Conservation (phyloP, 139 green algal genomes). For the Ettlia oleoabundans region DNA sequence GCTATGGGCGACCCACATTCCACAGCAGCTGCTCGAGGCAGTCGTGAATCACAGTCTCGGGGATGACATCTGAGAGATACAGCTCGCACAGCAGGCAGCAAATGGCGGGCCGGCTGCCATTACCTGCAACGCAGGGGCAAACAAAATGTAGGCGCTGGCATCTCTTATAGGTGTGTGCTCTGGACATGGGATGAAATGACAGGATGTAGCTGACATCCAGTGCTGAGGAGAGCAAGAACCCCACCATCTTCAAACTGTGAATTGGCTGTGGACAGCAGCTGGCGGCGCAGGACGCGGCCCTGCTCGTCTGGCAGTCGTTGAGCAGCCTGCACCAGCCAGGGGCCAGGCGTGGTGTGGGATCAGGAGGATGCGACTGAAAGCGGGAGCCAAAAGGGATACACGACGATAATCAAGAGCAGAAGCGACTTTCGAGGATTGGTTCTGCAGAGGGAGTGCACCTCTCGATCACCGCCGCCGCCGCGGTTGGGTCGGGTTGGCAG, state of each 20-base stretch:
- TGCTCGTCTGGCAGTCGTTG: conserved; percentile 7
- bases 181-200: no score
- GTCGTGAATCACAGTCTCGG: conserved; percentile 15
- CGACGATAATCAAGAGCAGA: no score
- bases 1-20: conserved; percentile 28
- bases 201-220: no score
- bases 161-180: background rate
- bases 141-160: background rate
- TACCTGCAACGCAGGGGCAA: background rate
- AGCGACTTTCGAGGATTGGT: background rate
- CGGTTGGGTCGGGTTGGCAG: background rate
- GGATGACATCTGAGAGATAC: background rate
- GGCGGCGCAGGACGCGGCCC: conserved; percentile 17
- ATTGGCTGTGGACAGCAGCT: conserved; percentile 1
- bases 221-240: no score
- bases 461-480: background rate
- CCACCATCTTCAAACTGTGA: conserved; percentile 12
- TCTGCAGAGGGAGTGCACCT: background rate
- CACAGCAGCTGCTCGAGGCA: conserved; percentile 28
- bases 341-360: background rate
- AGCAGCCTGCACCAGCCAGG: no score
- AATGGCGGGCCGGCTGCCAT: background rate
- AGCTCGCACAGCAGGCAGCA: conserved; percentile 26
- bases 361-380: no score
- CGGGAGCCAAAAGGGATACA: no score